Conservation (phyloP, 2,329 filamentous ascomycete genomes). For the Gnomoniopsis sp. region DNA sequence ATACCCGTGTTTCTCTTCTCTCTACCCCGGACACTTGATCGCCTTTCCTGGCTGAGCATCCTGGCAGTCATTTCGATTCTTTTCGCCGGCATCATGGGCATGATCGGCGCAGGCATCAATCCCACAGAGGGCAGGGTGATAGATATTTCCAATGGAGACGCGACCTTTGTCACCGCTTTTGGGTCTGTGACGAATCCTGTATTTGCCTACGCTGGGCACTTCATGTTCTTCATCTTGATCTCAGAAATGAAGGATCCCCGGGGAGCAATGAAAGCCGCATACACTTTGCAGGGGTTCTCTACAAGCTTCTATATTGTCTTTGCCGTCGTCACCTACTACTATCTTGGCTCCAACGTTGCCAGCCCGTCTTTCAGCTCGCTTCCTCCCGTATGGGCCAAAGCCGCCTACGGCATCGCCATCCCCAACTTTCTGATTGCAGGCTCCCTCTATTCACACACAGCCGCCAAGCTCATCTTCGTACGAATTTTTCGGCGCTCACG, state of each 20-base stretch:
- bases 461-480: conserved; percentile 49
- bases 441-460: conserved; percentile 47
- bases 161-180: conserved; percentile 41
- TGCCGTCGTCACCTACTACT: conserved; percentile 47
- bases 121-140: conserved; percentile 36
- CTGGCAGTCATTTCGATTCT: conserved; percentile 43
- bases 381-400: conserved; percentile 42
- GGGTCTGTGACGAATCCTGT: conserved; percentile 48
- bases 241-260: conserved; percentile 49
- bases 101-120: conserved; percentile 43
- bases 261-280: conserved; percentile 50
- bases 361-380: conserved; percentile 47
- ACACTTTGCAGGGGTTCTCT: conserved; percentile 45
- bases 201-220: conserved; percentile 50
- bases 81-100: conserved; percentile 46
- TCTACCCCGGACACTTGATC: conserved; percentile 47
- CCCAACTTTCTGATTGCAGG: conserved; percentile 50
- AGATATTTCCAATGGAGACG: conserved; percentile 30
- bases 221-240: conserved; percentile 53
- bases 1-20: conserved; percentile 42
- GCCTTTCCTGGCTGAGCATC: conserved; percentile 44
- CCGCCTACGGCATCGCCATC: conserved; percentile 46
- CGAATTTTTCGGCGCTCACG: conserved; percentile 41
- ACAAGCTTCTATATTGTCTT: conserved; percentile 50
- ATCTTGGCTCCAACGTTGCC: conserved; percentile 41